Evolutionary conservation across 2,329 filamentous ascomycete genomes (phyloP).

Genomic region (Pseudofabraea citricarpa): DNA sequence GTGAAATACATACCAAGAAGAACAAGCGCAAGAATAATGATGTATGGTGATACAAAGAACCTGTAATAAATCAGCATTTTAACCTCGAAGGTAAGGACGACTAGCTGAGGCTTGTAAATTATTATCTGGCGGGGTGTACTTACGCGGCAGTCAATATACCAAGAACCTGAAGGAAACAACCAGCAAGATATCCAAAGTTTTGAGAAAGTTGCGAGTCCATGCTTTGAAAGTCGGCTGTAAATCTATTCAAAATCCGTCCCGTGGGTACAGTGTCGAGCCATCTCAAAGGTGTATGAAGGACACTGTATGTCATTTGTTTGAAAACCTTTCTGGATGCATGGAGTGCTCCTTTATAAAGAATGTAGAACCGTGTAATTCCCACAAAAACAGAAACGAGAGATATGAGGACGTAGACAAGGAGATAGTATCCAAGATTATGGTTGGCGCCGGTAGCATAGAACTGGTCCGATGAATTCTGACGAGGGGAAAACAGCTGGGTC

Average conservation of each 20-base stretch:
- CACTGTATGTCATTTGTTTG: constrained; percentile 55
- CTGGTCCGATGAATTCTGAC: neutral
- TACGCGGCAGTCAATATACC: constrained; percentile 58
- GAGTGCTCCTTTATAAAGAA: constrained; percentile 59
- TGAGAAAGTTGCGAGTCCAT: constrained; percentile 63
- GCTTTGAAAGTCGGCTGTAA: constrained; percentile 69
- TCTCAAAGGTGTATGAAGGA: constrained; percentile 65
- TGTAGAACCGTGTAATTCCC: constrained; percentile 44
- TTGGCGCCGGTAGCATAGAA: neutral
- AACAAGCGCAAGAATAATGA: constrained; percentile 52
- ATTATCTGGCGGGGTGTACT: too few relatives aligned
- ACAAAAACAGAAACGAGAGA: constrained; percentile 51
- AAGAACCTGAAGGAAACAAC: constrained; percentile 52
- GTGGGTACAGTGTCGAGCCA: constrained; percentile 76
- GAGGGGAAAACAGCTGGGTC: constrained; percentile 32
- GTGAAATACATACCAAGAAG: constrained; percentile 24
- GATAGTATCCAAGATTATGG: constrained; percentile 46
- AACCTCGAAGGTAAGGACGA: too few relatives aligned
- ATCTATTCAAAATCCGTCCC: constrained; percentile 70
- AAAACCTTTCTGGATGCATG: constrained; percentile 63
- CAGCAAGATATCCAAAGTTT: constrained; percentile 54
- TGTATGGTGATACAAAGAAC: constrained; percentile 56
- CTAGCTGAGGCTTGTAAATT: too few relatives aligned
- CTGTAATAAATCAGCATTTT: too few relatives aligned
- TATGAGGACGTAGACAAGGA: constrained; percentile 60